Conservation (phyloP, 2,329 filamentous ascomycete genomes). For the Kalaharituber pfeilii region DNA sequence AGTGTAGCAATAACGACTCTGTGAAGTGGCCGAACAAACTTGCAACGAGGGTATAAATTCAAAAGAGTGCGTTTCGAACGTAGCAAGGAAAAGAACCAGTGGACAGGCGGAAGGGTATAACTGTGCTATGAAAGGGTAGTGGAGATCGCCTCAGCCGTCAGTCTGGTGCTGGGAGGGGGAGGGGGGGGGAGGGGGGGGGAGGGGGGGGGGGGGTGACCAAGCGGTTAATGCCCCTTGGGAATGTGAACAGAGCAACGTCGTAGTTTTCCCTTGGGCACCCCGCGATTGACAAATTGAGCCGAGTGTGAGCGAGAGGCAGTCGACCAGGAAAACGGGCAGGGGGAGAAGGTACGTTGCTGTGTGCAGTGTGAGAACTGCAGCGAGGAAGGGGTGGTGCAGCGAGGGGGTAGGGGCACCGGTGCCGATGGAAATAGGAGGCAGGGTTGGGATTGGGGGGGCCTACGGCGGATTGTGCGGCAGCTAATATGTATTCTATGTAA, state of each 20-base stretch:
- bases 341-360: not conserved
- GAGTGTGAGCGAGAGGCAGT: not conserved
- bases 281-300: slow-evolving; percentile 2
- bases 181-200: too few relatives aligned
- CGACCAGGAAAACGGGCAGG: not conserved
- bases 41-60: not conserved
- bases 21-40: not conserved
- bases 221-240: not conserved
- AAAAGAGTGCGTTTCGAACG: not conserved
- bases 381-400: not conserved
- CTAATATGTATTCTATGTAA: not conserved
- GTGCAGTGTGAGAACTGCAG: too few relatives aligned
- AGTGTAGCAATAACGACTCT: not conserved
- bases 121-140: not conserved
- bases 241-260: not conserved
- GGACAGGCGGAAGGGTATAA: not conserved
- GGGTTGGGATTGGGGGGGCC: not conserved
- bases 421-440: too few relatives aligned
- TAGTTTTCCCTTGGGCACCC: not conserved
- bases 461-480: not conserved
- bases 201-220: not conserved
- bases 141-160: not conserved
- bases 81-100: not conserved
- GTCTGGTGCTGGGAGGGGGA: too few relatives aligned
- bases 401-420: not conserved